Evolutionary conservation across 2,329 filamentous ascomycete species (phyloP).

Genomic region (Tolypocladium amazonense): DNA sequence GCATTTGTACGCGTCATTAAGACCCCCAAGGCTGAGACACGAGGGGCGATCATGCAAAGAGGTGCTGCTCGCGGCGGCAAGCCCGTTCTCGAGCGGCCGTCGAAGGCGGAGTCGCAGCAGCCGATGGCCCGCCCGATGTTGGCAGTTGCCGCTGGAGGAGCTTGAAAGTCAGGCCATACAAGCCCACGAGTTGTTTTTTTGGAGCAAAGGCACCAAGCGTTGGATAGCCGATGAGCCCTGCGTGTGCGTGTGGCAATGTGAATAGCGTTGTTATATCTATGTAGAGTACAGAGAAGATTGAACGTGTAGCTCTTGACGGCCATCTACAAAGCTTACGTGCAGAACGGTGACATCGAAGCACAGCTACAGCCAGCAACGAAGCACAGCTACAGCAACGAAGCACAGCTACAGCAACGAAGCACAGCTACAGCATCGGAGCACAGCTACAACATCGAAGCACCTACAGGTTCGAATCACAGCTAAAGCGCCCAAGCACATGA

Average conservation of each 20-base stretch:
- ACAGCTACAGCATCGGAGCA: too few species aligned
- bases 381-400: too few species aligned
- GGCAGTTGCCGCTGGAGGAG: not conserved
- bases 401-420: too few species aligned
- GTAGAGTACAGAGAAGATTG: not conserved
- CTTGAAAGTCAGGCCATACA: not conserved
- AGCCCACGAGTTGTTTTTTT: not conserved
- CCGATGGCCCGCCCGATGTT: not conserved
- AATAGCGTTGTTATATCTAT: not conserved
- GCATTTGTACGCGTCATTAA: slow-evolving; percentile 8
- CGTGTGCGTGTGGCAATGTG: not conserved
- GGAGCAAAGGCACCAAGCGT: not conserved
- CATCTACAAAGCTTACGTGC: too few species aligned
- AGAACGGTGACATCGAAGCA: too few species aligned
- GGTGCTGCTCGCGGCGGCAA: not conserved
- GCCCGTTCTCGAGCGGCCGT: not conserved
- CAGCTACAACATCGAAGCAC: too few species aligned
- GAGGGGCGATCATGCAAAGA: not conserved
- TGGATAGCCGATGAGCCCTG: not conserved
- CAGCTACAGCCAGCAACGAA: too few species aligned
- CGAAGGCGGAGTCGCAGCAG: not conserved
- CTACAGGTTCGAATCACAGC: too few species aligned
- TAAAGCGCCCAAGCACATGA: too few species aligned
- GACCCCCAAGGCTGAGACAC: not conserved
- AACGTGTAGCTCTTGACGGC: not conserved